A percentile compares a stretch with the other conserved stretches of the same genome.
These are phyloP conservation scores for Galerina sulciceps DNA, from an alignment of 768 basidiomycete species.

Conservation along the genomic window DNA sequence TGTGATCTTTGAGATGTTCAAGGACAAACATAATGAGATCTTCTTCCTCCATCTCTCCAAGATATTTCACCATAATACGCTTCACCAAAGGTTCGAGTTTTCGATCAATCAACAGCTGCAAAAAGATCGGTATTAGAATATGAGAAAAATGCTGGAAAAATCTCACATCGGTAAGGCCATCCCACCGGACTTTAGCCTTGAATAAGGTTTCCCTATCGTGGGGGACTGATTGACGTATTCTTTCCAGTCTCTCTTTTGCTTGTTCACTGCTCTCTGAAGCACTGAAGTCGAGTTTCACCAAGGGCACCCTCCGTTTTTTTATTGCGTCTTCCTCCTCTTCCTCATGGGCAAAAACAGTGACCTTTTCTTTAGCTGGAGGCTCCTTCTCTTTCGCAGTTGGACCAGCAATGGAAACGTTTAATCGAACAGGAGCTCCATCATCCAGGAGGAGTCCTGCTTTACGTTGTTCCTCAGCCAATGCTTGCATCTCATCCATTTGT, in stretches of 20 bases:
- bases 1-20: conserved; percentile 92
- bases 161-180: conserved; percentile 84
- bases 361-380: conserved; percentile 50
- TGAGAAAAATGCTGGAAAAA: not conserved
- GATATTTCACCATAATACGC: conserved; percentile 80
- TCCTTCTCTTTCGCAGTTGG: conserved; percentile 48
- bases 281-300: conserved; percentile 91
- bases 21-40: conserved; percentile 93
- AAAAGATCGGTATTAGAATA: conserved; percentile 1
- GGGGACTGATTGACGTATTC: conserved; percentile 75
- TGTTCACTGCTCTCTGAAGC: conserved; percentile 81
- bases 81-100: conserved; percentile 89
- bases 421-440: conserved; percentile 88
- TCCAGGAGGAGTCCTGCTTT: conserved; percentile 90
- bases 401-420: conserved; percentile 75
- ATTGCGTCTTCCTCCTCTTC: conserved; percentile 89
- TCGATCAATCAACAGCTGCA: conserved; percentile 78
- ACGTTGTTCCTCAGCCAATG: conserved; percentile 87
- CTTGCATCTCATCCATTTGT: conserved; percentile 96
- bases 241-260: conserved; percentile 78
- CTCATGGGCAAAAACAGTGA: conserved; percentile 74
- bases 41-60: conserved; percentile 92
- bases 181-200: conserved; percentile 90
- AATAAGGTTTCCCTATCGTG: conserved; percentile 78
- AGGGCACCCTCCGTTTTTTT: conserved; percentile 81